Conservation (phyloP, 2,329 filamentous ascomycete genomes). For the Magnaporthiopsis poae region DNA sequence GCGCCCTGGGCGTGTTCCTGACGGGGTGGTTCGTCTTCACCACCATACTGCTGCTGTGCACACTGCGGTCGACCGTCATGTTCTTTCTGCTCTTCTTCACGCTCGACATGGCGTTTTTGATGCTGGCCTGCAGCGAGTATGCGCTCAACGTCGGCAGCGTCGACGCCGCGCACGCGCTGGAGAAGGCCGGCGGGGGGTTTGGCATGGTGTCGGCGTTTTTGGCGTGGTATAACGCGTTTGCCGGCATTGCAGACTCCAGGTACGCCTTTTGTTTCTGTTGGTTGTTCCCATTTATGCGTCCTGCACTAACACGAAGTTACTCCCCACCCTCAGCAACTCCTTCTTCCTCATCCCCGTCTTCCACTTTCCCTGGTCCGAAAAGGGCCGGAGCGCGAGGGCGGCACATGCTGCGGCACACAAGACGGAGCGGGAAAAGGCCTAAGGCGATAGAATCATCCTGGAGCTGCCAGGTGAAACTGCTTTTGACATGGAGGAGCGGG, state of each 20-base stretch:
- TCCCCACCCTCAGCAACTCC: constrained; percentile 47
- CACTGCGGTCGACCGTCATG: constrained; percentile 64
- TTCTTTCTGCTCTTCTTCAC: constrained; percentile 71
- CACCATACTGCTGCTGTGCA: constrained; percentile 61
- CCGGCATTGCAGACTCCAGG: constrained; percentile 67
- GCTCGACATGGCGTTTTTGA: constrained; percentile 65
- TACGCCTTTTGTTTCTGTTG: constrained; percentile 25
- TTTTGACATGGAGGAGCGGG: too few species aligned
- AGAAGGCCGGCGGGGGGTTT: constrained; percentile 66
- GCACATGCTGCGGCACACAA: not conserved
- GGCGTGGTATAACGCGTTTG: constrained; percentile 80
- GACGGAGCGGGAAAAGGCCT: constrained; percentile 1
- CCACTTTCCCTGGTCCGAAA: constrained; percentile 90
- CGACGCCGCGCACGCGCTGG: constrained; percentile 37
- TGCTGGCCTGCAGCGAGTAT: constrained; percentile 57
- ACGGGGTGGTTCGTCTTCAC: constrained; percentile 81
- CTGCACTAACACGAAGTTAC: not conserved
- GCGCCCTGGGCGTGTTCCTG: constrained; percentile 65
- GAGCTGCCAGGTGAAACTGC: too few species aligned
- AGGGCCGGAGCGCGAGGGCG: constrained; percentile 52
- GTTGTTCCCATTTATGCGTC: not conserved
- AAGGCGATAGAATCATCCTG: too few species aligned
- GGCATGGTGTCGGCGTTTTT: constrained; percentile 72
- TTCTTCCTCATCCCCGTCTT: constrained; percentile 89
- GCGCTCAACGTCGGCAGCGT: constrained; percentile 41